Evolutionary conservation across 495 filamentous ascomycete genomes (phyloP).

Genomic region (Pseudevernia furfuracea): DNA sequence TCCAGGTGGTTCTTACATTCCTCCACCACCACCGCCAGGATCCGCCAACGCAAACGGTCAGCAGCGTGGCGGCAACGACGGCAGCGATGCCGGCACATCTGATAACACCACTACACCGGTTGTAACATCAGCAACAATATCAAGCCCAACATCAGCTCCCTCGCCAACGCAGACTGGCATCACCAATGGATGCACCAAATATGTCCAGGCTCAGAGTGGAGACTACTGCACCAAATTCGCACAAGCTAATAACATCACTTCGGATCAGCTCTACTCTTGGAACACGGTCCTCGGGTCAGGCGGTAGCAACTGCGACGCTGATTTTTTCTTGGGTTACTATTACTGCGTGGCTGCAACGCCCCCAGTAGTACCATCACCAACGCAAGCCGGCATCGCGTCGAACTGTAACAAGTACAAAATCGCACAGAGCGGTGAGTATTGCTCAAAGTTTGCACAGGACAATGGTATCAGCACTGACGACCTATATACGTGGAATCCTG

Average conservation of each 20-base stretch:
- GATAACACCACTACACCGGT: no score
- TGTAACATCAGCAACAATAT: no score
- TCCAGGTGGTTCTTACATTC: no score
- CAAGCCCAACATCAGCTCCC: conserved; percentile 8
- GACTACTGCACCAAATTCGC: conserved; percentile 24
- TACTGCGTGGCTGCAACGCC: conserved; percentile 18
- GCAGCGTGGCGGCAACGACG: no score
- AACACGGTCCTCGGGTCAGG: conserved; percentile 17
- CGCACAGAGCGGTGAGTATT: conserved; percentile 13
- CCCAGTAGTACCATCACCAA: conserved; percentile 12
- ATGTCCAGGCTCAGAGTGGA: conserved; percentile 10
- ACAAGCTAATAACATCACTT: conserved; percentile 18
- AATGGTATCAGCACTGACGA: conserved; percentile 18
- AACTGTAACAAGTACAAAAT: conserved; percentile 7
- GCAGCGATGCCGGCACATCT: no score
- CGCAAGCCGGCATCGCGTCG: conserved; percentile 10
- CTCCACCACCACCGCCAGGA: no score
- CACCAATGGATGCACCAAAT: conserved; percentile 23
- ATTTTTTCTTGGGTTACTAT: conserved; percentile 12
- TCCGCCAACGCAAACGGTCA: no score
- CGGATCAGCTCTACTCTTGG: conserved; percentile 15
- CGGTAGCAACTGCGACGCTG: conserved; percentile 12
- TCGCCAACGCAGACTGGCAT: conserved; percentile 22
- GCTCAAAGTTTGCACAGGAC: conserved; percentile 17
- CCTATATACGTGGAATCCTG: conserved; percentile 19